Conservation (phyloP, 169 alveolate genomes). For the Besnoitia besnoiti region DNA sequence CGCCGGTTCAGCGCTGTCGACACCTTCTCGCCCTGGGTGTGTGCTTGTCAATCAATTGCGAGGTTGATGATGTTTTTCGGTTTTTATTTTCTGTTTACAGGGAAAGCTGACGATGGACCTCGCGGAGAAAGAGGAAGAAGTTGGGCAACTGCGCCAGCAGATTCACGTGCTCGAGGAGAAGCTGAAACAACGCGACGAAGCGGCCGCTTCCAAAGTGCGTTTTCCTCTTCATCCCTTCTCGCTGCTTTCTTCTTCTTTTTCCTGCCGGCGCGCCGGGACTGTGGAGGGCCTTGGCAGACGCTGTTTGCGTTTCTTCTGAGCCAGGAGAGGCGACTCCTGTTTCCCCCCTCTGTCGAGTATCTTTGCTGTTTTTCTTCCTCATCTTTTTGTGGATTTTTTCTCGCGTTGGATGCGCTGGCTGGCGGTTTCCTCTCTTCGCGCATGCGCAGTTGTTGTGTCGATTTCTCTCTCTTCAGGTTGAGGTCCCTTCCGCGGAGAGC, state of each 20-base stretch:
- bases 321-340: too few relatives aligned
- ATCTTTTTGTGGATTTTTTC: not conserved
- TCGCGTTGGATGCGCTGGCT: not conserved
- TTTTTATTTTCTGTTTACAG: not conserved
- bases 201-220: not conserved
- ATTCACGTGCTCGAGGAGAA: not conserved
- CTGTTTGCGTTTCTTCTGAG: too few relatives aligned
- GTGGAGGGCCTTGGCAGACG: too few relatives aligned
- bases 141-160: not conserved
- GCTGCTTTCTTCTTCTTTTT: not conserved
- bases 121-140: not conserved
- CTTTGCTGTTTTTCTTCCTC: not conserved
- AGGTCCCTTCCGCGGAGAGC: not conserved
- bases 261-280: not conserved
- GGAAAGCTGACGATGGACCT: not conserved
- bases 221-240: too few relatives aligned
- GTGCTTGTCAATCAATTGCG: too few relatives aligned
- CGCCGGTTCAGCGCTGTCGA: not conserved
- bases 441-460: too few relatives aligned
- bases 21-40: too few relatives aligned
- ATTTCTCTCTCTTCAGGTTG: not conserved
- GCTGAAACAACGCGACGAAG: not conserved
- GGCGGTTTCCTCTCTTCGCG: not conserved
- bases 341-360: too few relatives aligned
- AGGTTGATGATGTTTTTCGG: not conserved